phyloP scores from a whole-genome alignment of 75 land plant genomes.

The Ceratopteris richardii region DNA sequence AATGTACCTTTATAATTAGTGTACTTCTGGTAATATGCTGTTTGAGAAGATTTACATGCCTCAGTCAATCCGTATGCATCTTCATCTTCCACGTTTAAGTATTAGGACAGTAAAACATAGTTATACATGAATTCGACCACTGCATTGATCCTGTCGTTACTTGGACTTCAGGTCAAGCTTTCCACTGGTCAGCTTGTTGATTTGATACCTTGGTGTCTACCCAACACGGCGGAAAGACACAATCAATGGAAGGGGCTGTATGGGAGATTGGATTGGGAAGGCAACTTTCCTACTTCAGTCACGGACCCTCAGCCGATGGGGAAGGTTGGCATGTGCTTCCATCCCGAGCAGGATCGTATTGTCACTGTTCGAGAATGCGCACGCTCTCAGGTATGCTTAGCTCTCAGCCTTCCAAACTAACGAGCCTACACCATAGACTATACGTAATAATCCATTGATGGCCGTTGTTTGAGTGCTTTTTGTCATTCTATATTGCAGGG shows the following conservation, averaged over 20 bases:
- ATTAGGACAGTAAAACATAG: too few species aligned
- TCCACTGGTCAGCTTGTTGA: conserved; percentile 82
- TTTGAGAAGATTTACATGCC: too few species aligned
- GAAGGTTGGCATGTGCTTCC: conserved; percentile 98
- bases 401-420: too few species aligned
- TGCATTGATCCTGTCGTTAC: not conserved
- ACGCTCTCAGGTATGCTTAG: conserved; percentile 66
- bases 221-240: conserved; percentile 90
- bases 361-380: conserved; percentile 99
- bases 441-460: not conserved
- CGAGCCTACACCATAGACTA: not conserved
- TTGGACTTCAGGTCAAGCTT: conserved; percentile 49
- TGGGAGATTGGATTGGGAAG: conserved; percentile 97
- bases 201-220: conserved; percentile 97
- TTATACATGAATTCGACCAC: too few species aligned
- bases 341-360: conserved; percentile 96
- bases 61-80: too few species aligned
- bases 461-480: not conserved
- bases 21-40: too few species aligned
- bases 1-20: not conserved
- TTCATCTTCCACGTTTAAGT: too few species aligned
- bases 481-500: conserved; percentile 49
- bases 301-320: conserved; percentile 99
- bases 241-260: conserved; percentile 98
- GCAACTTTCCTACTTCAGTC: conserved; percentile 95